Percentiles rank a stretch among this genome's conserved stretches.
Conservation (phyloP, 2,329 filamentous ascomycete species). For the Fusarium ramigenum region DNA sequence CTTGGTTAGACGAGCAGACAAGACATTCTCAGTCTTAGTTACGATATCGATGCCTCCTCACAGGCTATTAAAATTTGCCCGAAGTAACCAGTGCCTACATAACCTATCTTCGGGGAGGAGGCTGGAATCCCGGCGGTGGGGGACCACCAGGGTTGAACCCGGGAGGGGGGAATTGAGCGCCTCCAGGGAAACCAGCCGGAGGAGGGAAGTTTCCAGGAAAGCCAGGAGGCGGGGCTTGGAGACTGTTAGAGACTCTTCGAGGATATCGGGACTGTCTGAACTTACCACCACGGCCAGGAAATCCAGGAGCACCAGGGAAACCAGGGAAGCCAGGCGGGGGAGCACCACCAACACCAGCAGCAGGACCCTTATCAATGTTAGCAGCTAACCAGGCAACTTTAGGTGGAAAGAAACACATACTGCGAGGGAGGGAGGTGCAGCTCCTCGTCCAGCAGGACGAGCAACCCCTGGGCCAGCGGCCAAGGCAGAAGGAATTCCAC, state of each 20-base stretch:
- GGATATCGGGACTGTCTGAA: constrained; percentile 33
- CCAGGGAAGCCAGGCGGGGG: constrained; percentile 70
- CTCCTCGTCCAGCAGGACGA: constrained; percentile 87
- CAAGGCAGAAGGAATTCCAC: constrained; percentile 75
- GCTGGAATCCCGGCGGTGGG: constrained; percentile 78
- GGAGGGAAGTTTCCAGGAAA: constrained; percentile 49
- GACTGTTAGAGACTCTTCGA: constrained; percentile 45
- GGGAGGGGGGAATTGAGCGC: constrained; percentile 58
- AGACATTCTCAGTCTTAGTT: no score
- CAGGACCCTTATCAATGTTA: constrained; percentile 69
- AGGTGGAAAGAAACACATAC: constrained; percentile 54
- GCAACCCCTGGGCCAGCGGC: constrained; percentile 88
- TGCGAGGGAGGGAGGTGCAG: constrained; percentile 77
- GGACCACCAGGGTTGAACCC: constrained; percentile 63
- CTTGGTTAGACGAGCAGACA: no score
- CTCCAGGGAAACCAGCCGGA: constrained; percentile 59
- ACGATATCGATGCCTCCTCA: no score
- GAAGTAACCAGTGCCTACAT: constrained; percentile 39
- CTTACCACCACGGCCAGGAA: constrained; percentile 63
- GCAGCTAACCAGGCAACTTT: background rate
- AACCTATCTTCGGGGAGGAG: constrained; percentile 69
- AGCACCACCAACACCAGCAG: constrained; percentile 80
- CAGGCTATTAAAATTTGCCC: constrained; percentile 37
- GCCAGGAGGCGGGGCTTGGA: constrained; percentile 56
- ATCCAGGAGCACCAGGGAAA: constrained; percentile 60